These are phyloP conservation scores for Psilocybe cyanescens DNA, from an alignment of 768 basidiomycete genomes.

Conservation along the genomic window DNA sequence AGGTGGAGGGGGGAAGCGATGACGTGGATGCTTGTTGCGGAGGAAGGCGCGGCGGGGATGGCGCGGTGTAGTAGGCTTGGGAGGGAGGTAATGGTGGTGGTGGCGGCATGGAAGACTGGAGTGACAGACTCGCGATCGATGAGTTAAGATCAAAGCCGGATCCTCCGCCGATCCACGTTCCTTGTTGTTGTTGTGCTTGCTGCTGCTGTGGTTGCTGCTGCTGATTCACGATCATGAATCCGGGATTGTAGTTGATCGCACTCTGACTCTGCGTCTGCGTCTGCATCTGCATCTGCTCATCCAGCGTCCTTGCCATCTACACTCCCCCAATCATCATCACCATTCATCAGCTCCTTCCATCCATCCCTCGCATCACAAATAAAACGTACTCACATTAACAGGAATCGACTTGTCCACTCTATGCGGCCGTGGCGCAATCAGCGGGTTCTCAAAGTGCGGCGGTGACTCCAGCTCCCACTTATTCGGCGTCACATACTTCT, in stretches of 20 bases:
- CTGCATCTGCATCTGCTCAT: constrained; percentile 41
- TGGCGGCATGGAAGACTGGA: constrained; percentile 30
- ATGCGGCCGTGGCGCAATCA: constrained; percentile 71
- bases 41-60: constrained; percentile 35
- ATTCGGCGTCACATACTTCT: constrained; percentile 28
- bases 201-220: constrained; percentile 12
- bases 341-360: neutral
- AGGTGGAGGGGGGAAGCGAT: constrained; percentile 20
- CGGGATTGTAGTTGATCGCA: constrained; percentile 15
- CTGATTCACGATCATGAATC: neutral
- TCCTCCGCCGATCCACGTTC: constrained; percentile 22
- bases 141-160: constrained; percentile 20
- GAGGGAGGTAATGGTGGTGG: constrained; percentile 45
- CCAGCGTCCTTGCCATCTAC: constrained; percentile 68
- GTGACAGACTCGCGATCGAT: constrained; percentile 26
- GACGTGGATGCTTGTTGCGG: constrained; percentile 19
- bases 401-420: constrained; percentile 6
- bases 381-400: constrained; percentile 1
- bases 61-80: constrained; percentile 35
- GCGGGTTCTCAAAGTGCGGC: constrained; percentile 56
- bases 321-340: too few species aligned
- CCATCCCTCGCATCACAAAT: neutral
- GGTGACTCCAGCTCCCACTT: constrained; percentile 38
- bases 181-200: constrained; percentile 19
- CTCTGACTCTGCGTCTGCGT: constrained; percentile 7